A percentile compares a stretch with the other conserved stretches of the same genome.
phyloP scores from a whole-genome alignment of 2,329 filamentous ascomycete genomes.

The Cladosporium oxysporum region DNA sequence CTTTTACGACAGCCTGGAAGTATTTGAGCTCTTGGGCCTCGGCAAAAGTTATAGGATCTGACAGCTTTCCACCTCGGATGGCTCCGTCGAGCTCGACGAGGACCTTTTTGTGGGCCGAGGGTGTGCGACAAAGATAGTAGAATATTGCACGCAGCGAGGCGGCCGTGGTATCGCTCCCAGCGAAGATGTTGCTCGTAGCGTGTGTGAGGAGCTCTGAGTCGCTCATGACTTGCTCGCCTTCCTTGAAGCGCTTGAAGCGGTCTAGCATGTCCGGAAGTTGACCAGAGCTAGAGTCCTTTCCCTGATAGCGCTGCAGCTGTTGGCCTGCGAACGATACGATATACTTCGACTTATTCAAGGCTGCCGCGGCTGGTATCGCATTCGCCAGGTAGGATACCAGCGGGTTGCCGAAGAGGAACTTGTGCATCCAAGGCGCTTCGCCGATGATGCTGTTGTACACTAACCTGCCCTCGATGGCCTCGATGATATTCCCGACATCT shows the following conservation, averaged over 20 bases:
- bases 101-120: slow-evolving; percentile 38
- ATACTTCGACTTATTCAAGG: slow-evolving; percentile 27
- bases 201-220: slow-evolving; percentile 26
- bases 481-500: slow-evolving; percentile 24
- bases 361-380: slow-evolving; percentile 23
- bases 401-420: slow-evolving; percentile 28
- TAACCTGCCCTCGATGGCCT: slow-evolving; percentile 22
- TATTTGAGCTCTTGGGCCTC: slow-evolving; percentile 36
- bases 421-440: slow-evolving; percentile 28
- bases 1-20: slow-evolving; percentile 37
- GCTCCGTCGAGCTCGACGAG: slow-evolving; percentile 43
- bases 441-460: slow-evolving; percentile 29
- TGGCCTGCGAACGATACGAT: slow-evolving; percentile 29
- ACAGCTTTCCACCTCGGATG: slow-evolving; percentile 26
- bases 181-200: slow-evolving; percentile 50
- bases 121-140: slow-evolving; percentile 41
- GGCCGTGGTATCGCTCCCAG: slow-evolving; percentile 45
- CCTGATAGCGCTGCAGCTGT: slow-evolving; percentile 27
- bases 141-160: slow-evolving; percentile 44
- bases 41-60: slow-evolving; percentile 28
- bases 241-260: slow-evolving; percentile 29
- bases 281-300: slow-evolving; percentile 15
- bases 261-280: slow-evolving; percentile 28
- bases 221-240: slow-evolving; percentile 29
- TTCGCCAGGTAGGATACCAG: slow-evolving; percentile 24